Conservation (phyloP, 345 rosid genomes). For the Murraya koenigii region DNA sequence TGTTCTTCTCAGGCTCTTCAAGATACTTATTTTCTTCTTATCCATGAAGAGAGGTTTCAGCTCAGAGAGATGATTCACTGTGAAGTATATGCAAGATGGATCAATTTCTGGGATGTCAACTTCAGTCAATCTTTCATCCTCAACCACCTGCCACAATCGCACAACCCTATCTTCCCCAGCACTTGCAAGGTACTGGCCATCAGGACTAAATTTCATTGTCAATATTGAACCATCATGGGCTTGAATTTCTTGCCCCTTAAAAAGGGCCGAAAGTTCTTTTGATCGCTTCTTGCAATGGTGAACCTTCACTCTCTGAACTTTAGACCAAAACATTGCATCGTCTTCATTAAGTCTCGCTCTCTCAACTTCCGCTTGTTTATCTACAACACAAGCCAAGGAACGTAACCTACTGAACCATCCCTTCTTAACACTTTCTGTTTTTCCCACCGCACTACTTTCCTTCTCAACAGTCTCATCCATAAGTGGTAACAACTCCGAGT, state of each 20-base stretch:
- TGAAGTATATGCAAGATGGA: constrained; percentile 74
- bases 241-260: constrained; percentile 64
- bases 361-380: constrained; percentile 37
- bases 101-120: constrained; percentile 66
- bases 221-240: constrained; percentile 74
- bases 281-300: constrained; percentile 49
- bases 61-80: constrained; percentile 66
- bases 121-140: constrained; percentile 60
- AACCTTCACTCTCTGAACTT: constrained; percentile 67
- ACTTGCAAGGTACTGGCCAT: constrained; percentile 78
- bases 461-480: constrained; percentile 25
- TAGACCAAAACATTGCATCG: constrained; percentile 25
- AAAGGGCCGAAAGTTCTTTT: constrained; percentile 77
- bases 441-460: constrained; percentile 23
- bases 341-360: constrained; percentile 31
- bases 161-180: constrained; percentile 70
- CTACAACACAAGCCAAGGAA: constrained; percentile 51
- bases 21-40: constrained; percentile 45
- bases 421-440: constrained; percentile 44
- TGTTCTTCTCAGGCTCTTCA: constrained; percentile 56
- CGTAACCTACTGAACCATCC: constrained; percentile 63
- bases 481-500: constrained; percentile 15
- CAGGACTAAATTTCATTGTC: constrained; percentile 79
- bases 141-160: constrained; percentile 66
- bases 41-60: constrained; percentile 57